Base-by-base conservation (phyloP, 202 grass and related monocot species). In the Zizania palustris region DNA sequence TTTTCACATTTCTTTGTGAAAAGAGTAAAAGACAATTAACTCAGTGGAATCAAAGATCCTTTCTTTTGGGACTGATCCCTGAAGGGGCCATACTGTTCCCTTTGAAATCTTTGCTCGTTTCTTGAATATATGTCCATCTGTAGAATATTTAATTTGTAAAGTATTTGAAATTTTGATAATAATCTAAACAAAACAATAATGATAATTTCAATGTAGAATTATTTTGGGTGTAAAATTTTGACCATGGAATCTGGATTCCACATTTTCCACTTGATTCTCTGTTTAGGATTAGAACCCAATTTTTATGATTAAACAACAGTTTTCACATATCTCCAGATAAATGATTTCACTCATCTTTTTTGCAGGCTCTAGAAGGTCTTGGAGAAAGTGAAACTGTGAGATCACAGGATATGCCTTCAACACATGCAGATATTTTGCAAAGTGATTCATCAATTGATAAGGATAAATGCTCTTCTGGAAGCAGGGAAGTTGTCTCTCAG, bases 291-390 rank as follows among this genome's bases (percentile, higher is more conserved):
- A 13, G 20, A 68, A 46, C 28, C 42, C 20, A 33, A 68, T 86
- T 48, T 64, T 69, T 38, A 63, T n/a, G 16, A 43, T 63, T 64
- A 45, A 56, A 64, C 41, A 41, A 53, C 18, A 66, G 56, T 78
- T 56, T 72, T 65, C 63, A 58, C 33, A 59, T 45, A 73, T 78
- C 36, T 66, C 66, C 82, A 60, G 60, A 56, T 86, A n/a, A 75
- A 36, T 40, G 67, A 68, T 61, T 60, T 83, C 43, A 74, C 53
- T 73, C 33, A 60, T 53, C 48, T 61, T 73, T 40, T 85, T 84
- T 28, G 22, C 43, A 97, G 95, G 95, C 91, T 85, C 83, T 97
- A 79, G 88, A 97, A 90, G 91, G 88, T 88, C 78, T 90, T 68
- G 95, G 89, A 83, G 95, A 92, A 64, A 92, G 87, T 84, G 86